Base-by-base conservation (phyloP, 2,329 filamentous ascomycete genomes). In the Alternaria alternata region DNA sequence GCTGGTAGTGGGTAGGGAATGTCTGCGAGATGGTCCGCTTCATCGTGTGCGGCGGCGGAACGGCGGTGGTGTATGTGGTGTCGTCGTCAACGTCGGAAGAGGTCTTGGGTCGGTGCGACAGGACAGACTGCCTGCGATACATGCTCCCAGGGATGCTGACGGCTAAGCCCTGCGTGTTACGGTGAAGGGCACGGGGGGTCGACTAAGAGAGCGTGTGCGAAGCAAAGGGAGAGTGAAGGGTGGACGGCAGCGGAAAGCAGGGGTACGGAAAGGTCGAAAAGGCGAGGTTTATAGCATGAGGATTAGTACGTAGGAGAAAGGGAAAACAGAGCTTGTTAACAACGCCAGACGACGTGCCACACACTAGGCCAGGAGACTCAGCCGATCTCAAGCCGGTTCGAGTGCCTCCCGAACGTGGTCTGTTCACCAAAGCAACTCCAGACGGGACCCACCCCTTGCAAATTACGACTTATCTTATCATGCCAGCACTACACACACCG, bases 61-160 rank as follows among this genome's bases (percentile, higher is more conserved):
- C 60, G 49, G 68, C 54, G 51, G 70, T 24, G 9, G 39, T 20
- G 20, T 42, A 59, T 42, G 66, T 59, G 55, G 36, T 67, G 54
- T 61, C 32, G 56, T 78, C 71, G 75, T 80, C 75, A 65, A 78
- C 78, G 69, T 82, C 78, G 68, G 85, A 82, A 49, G 75, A 77
- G 20, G 77, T 78, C 67, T 78, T 78, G 46, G 77, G 77, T 42
- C 77, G 74, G 66, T 76, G 76, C 54, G 75, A 68, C 66, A 78
- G 73, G 61, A 74, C 69, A 26, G 75, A 77, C 47, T 71, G 63
- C 54, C 70, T 72, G 68, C 73, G 76, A 72, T 78, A 69, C 72
- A 76, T 77, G 46, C 46, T 65, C 68, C 65, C 65, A 68, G 64
- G 62, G 71, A 65, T 63, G 68, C 65, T 64, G 62, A 51, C 51